Evolutionary conservation across 2,329 filamentous ascomycete species (phyloP).

Genomic region (Cordyceps militaris): DNA sequence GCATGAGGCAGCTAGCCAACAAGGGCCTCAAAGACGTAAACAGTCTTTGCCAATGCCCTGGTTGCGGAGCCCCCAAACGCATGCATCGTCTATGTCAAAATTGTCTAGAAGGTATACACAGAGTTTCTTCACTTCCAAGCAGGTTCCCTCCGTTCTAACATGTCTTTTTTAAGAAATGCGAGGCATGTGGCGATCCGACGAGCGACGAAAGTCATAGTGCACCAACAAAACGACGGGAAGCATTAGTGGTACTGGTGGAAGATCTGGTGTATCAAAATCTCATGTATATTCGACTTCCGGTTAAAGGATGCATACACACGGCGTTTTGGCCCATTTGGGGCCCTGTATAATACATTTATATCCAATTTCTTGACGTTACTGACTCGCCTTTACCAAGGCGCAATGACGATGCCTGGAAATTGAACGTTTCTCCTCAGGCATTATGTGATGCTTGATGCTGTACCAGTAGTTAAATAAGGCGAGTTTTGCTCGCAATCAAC

Average conservation of each 20-base stretch:
- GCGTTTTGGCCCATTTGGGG: constrained; percentile 26
- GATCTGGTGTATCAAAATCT: constrained; percentile 21
- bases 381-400: too few relatives aligned
- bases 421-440: too few relatives aligned
- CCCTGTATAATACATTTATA: constrained; percentile 23
- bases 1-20: constrained; percentile 87
- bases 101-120: constrained; percentile 70
- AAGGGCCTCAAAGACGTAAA: constrained; percentile 91
- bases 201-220: constrained; percentile 2
- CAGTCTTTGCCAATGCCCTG: constrained; percentile 78
- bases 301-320: constrained; percentile 25
- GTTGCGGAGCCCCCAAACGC: constrained; percentile 80
- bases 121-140: background rate
- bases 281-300: constrained; percentile 24
- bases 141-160: constrained; percentile 10
- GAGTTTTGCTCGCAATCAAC: background rate
- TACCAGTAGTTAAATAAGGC: background rate
- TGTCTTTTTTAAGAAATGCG: constrained; percentile 34
- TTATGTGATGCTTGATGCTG: too few relatives aligned
- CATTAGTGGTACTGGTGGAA: constrained; percentile 8
- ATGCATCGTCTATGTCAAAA: constrained; percentile 82
- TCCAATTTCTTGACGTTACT: background rate
- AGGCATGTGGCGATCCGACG: constrained; percentile 31
- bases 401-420: too few relatives aligned
- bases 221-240: background rate